These are phyloP conservation scores for Curvularia verruculosa DNA, from an alignment of 2,329 filamentous ascomycete genomes.

Conservation along the genomic window DNA sequence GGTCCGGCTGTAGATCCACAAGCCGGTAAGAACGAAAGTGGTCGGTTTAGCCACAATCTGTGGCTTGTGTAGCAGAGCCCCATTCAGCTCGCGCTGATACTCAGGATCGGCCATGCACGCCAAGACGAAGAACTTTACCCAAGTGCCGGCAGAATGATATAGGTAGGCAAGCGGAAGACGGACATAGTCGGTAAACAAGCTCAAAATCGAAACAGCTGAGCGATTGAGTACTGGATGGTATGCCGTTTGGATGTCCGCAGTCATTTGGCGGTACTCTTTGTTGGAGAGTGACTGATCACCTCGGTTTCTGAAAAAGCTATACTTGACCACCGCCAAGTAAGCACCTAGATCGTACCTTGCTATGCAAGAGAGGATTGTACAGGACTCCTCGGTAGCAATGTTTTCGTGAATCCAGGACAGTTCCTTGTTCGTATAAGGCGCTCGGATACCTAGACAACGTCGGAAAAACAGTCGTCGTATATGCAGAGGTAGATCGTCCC, in stretches of 20 bases:
- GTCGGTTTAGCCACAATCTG: slow-evolving; percentile 46
- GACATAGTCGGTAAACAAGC: slow-evolving; percentile 35
- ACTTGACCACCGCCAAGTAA: slow-evolving; percentile 43
- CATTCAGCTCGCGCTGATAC: slow-evolving; percentile 58
- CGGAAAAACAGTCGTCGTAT: slow-evolving; percentile 56
- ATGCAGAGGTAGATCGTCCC: slow-evolving; percentile 57
- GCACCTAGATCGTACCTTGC: slow-evolving; percentile 58
- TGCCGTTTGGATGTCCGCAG: slow-evolving; percentile 41
- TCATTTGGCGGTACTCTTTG: slow-evolving; percentile 42
- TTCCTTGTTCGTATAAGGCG: slow-evolving; percentile 49
- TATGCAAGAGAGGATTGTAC: slow-evolving; percentile 49
- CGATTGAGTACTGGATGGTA: slow-evolving; percentile 42
- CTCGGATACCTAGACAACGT: slow-evolving; percentile 54
- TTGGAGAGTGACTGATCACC: slow-evolving; percentile 29
- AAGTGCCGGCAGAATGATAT: slow-evolving; percentile 53
- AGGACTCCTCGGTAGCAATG: slow-evolving; percentile 50
- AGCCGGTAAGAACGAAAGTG: slow-evolving; percentile 51
- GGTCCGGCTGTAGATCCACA: slow-evolving; percentile 57
- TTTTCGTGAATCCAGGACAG: slow-evolving; percentile 55
- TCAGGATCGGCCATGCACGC: slow-evolving; percentile 60
- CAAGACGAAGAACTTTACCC: slow-evolving; percentile 58
- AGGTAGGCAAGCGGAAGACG: slow-evolving; percentile 47
- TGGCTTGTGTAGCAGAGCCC: slow-evolving; percentile 49
- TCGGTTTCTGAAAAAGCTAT: slow-evolving; percentile 40
- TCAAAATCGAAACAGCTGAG: slow-evolving; percentile 33